Conservation (phyloP, 441 rosid genomes). For the Croton laevigatus region DNA sequence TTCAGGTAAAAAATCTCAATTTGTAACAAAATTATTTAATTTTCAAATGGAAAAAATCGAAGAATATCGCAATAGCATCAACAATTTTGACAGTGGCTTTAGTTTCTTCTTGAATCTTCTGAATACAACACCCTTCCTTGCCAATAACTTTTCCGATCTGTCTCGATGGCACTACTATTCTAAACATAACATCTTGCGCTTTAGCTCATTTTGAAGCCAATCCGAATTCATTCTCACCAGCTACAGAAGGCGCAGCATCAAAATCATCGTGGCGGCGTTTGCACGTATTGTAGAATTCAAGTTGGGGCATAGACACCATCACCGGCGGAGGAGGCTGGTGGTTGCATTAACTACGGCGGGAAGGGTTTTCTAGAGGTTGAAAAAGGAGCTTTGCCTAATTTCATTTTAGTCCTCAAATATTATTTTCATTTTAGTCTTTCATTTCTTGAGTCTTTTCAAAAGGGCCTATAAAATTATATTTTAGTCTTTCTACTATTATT, state of each 20-base stretch:
- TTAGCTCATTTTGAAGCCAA: conserved; percentile 43
- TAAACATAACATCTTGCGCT: conserved; percentile 51
- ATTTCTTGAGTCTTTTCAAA: too few relatives aligned
- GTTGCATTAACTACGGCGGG: too few relatives aligned
- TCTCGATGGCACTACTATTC: conserved; percentile 58
- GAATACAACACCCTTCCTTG: conserved; percentile 56
- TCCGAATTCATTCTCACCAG: conserved; percentile 31
- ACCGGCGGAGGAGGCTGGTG: conserved; percentile 21
- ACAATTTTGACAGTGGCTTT: conserved; percentile 67
- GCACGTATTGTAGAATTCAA: conserved; percentile 12
- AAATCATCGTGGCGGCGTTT: conserved; percentile 56
- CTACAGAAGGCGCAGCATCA: conserved; percentile 16
- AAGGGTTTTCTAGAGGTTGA: too few relatives aligned
- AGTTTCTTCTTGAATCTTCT: conserved; percentile 65
- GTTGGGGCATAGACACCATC: background rate
- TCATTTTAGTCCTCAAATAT: too few relatives aligned
- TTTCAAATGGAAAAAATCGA: background rate
- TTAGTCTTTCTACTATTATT: too few relatives aligned
- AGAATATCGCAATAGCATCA: conserved; percentile 49
- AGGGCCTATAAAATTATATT: too few relatives aligned
- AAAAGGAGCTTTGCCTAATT: too few relatives aligned
- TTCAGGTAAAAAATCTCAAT: background rate
- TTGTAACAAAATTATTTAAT: background rate
- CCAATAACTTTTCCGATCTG: conserved; percentile 79
- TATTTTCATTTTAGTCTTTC: too few relatives aligned